phyloP scores from a whole-genome alignment of 495 filamentous ascomycete genomes.

The Neurospora sp. region DNA sequence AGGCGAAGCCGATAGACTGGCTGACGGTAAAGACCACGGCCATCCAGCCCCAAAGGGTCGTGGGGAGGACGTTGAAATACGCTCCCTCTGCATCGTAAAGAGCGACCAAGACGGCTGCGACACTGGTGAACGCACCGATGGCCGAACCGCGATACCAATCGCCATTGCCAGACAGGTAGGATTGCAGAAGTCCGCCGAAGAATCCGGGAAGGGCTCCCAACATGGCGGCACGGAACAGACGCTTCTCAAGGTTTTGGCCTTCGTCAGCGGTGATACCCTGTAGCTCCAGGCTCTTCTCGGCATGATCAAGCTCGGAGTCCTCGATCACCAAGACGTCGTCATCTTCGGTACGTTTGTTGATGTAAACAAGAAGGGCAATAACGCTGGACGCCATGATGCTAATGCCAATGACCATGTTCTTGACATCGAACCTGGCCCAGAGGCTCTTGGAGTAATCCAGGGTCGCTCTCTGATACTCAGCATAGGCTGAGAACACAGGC shows the following conservation, averaged over 20 bases:
- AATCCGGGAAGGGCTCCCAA: slow-evolving; percentile 20
- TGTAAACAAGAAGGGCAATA: slow-evolving; percentile 58
- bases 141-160: slow-evolving; percentile 30
- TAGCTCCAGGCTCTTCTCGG: slow-evolving; percentile 33
- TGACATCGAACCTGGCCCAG: slow-evolving; percentile 85
- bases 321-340: slow-evolving; percentile 35
- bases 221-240: slow-evolving; percentile 24
- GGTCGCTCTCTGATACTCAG: slow-evolving; percentile 66
- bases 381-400: slow-evolving; percentile 57
- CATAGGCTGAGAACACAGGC: slow-evolving; percentile 47
- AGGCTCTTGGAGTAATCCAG: slow-evolving; percentile 70
- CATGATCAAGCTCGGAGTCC: slow-evolving; percentile 33
- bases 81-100: slow-evolving; percentile 40
- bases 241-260: slow-evolving; percentile 25
- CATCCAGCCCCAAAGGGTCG: slow-evolving; percentile 79
- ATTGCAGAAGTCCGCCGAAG: slow-evolving; percentile 17
- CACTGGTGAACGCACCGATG: slow-evolving; percentile 51
- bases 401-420: slow-evolving; percentile 75
- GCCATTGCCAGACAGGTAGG: slow-evolving; percentile 21
- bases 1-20: slow-evolving; percentile 84
- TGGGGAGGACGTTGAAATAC: slow-evolving; percentile 56
- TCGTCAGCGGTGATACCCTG: slow-evolving; percentile 21
- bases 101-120: slow-evolving; percentile 48
- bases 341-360: slow-evolving; percentile 35
- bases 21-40: slow-evolving; percentile 68